Percentiles rank a stretch among this genome's conserved stretches.
phyloP scores from a whole-genome alignment of 371 early-diverging fungal genomes.

The Rhizopus sp. region DNA sequence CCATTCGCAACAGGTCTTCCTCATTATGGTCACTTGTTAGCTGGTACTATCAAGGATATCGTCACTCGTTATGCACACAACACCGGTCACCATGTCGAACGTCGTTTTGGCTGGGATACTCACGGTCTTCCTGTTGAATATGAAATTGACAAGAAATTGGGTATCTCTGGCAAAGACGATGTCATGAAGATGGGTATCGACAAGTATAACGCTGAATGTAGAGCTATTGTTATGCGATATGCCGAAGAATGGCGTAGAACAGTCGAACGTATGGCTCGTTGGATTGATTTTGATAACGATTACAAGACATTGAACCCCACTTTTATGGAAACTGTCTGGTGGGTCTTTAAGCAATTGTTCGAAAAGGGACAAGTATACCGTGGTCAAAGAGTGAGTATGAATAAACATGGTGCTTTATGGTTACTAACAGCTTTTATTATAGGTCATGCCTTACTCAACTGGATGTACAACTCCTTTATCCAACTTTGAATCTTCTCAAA shows the following conservation, averaged over 20 bases:
- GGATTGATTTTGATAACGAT: conserved; percentile 99
- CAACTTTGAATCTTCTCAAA: conserved; percentile 99
- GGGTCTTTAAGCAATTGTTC: conserved; percentile 98
- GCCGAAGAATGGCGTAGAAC: conserved; percentile 96
- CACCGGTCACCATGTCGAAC: conserved; percentile 98
- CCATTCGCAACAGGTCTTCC: conserved; percentile 99
- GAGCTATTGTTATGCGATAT: conserved; percentile 99
- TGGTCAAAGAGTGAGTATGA: conserved; percentile 74
- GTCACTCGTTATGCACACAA: conserved; percentile 98
- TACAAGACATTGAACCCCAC: conserved; percentile 89
- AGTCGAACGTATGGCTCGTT: conserved; percentile 98
- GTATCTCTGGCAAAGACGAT: conserved; percentile 92
- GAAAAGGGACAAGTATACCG: conserved; percentile 98
- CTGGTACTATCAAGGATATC: conserved; percentile 99
- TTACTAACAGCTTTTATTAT: conserved; percentile 2
- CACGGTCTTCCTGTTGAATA: conserved; percentile 99
- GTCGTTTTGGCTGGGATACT: conserved; percentile 99
- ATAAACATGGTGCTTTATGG: too few species aligned
- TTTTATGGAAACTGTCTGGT: conserved; percentile 73
- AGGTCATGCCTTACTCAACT: conserved; percentile 99
- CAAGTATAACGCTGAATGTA: conserved; percentile 99
- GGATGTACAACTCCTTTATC: conserved; percentile 97
- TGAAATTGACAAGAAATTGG: conserved; percentile 98
- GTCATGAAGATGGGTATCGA: conserved; percentile 98
- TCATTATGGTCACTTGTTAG: conserved; percentile 99